phyloP scores from a whole-genome alignment of 2,329 filamentous ascomycete genomes.

The Cordyceps farinosa region DNA sequence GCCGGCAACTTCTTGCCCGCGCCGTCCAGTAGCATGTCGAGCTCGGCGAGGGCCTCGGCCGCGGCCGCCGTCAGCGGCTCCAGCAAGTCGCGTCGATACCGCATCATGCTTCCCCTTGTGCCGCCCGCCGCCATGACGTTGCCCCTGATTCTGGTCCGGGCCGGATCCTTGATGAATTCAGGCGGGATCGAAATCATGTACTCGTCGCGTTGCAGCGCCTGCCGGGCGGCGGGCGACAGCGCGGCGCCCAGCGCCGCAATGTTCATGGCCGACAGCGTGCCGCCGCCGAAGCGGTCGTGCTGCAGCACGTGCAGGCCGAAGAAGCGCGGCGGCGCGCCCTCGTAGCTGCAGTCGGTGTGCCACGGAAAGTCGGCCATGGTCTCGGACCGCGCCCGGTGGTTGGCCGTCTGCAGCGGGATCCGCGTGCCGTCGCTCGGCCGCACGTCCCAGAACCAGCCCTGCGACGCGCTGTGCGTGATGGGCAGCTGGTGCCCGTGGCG shows the following conservation, averaged over 20 bases:
- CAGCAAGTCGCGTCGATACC: constrained; percentile 32
- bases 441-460: constrained; percentile 45
- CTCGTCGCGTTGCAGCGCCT: constrained; percentile 24
- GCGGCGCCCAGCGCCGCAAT: constrained; percentile 25
- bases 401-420: constrained; percentile 31
- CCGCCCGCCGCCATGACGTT: constrained; percentile 20
- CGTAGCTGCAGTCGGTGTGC: constrained; percentile 45
- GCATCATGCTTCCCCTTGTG: constrained; percentile 22
- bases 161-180: constrained; percentile 33
- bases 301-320: constrained; percentile 42
- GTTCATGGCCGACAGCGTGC: constrained; percentile 38
- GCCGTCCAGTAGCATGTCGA: constrained; percentile 22
- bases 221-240: constrained; percentile 25
- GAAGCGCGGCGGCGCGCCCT: constrained; percentile 33
- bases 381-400: constrained; percentile 34
- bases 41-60: constrained; percentile 24
- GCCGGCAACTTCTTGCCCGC: constrained; percentile 14
- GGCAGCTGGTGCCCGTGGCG: constrained; percentile 35
- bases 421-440: constrained; percentile 27
- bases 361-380: constrained; percentile 42
- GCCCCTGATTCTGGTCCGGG: constrained; percentile 15
- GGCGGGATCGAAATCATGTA: constrained; percentile 32
- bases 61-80: constrained; percentile 26
- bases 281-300: constrained; percentile 38
- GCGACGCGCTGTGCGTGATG: constrained; percentile 38